phyloP scores from a whole-genome alignment of 352 stramenopile species.

The Pythium phragmitis region DNA sequence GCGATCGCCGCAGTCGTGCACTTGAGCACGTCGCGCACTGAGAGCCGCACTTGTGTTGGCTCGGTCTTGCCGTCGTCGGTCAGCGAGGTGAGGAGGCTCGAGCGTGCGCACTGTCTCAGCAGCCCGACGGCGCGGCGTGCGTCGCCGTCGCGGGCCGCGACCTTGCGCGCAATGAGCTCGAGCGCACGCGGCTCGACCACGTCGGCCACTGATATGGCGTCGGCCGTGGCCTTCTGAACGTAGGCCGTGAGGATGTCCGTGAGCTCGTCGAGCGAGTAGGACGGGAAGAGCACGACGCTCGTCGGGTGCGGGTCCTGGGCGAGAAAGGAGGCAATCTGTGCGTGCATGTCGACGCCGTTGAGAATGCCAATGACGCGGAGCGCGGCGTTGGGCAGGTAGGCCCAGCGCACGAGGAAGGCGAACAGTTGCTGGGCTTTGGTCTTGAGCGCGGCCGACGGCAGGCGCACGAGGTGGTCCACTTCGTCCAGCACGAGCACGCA shows the following conservation, averaged over 20 bases:
- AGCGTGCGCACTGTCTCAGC: slow-evolving; percentile 55
- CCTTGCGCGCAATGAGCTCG: slow-evolving; percentile 66
- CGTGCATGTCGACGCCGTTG: slow-evolving; percentile 77
- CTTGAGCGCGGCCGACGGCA: slow-evolving; percentile 38
- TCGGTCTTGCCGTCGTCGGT: neutral
- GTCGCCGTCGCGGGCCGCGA: slow-evolving; percentile 66
- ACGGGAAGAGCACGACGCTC: slow-evolving; percentile 52
- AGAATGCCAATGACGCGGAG: slow-evolving; percentile 69
- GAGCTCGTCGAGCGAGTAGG: slow-evolving; percentile 54
- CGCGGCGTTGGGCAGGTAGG: slow-evolving; percentile 30
- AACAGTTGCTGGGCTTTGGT: slow-evolving; percentile 50
- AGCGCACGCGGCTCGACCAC: slow-evolving; percentile 48
- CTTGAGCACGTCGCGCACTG: slow-evolving; percentile 40
- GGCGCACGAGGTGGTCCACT: slow-evolving; percentile 58
- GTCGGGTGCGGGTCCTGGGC: slow-evolving; percentile 27
- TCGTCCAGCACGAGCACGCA: slow-evolving; percentile 61
- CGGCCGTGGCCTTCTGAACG: slow-evolving; percentile 21
- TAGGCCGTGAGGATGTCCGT: slow-evolving; percentile 46
- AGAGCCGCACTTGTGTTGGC: neutral
- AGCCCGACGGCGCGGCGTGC: slow-evolving; percentile 57
- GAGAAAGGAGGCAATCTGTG: slow-evolving; percentile 39
- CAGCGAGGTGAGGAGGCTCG: slow-evolving; percentile 1
- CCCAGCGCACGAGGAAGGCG: slow-evolving; percentile 59
- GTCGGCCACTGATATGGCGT: neutral
- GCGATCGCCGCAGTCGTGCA: slow-evolving; percentile 38